phyloP scores from a whole-genome alignment of 306 rosid species.

The Clitoria ternatea region DNA sequence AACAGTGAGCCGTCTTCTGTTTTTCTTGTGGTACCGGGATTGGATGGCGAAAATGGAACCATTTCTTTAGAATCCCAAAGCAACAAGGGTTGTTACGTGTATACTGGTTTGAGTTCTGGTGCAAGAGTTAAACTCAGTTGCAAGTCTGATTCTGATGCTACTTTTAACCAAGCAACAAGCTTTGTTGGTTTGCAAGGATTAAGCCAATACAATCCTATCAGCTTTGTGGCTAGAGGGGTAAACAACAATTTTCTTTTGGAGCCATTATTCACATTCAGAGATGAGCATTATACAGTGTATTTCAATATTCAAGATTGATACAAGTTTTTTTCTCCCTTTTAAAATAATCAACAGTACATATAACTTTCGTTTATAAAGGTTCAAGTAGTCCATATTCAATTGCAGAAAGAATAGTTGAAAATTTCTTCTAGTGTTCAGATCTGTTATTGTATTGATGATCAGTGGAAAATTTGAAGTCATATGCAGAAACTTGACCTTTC shows the following conservation, averaged over 20 bases:
- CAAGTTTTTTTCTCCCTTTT: background rate
- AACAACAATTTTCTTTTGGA: constrained; percentile 58
- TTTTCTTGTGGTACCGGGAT: constrained; percentile 54
- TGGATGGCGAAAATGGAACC: constrained; percentile 53
- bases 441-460: too few relatives aligned
- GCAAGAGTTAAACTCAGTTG: constrained; percentile 54
- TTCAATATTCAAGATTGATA: constrained; percentile 46
- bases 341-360: background rate
- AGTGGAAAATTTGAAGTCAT: too few relatives aligned
- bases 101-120: constrained; percentile 21
- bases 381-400: background rate
- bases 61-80: constrained; percentile 57
- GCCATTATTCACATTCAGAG: constrained; percentile 62
- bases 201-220: constrained; percentile 59
- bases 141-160: constrained; percentile 26
- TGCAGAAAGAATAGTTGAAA: background rate
- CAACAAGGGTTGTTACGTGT: constrained; percentile 56
- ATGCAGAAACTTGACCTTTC: too few relatives aligned
- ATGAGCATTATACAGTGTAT: constrained; percentile 71
- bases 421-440: background rate
- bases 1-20: constrained; percentile 18
- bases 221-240: constrained; percentile 71
- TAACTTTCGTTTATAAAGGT: background rate
- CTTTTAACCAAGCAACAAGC: constrained; percentile 54
- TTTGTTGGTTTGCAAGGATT: constrained; percentile 46